These are phyloP conservation scores for Luzula sylvatica DNA, from an alignment of 176 grass and related monocot species.

Conservation along the genomic window DNA sequence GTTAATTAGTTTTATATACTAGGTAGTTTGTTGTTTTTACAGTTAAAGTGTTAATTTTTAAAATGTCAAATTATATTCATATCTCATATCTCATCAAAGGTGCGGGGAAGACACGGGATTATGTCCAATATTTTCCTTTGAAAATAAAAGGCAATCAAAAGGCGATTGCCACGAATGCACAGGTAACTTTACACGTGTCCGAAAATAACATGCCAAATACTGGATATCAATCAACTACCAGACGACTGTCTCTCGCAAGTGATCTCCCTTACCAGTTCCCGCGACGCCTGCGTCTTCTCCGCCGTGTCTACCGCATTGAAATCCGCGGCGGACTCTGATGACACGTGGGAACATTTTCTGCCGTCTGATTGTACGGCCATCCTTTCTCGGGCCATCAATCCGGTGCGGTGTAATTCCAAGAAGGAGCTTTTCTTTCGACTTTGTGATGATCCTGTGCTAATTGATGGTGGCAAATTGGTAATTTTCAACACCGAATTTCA, in stretches of 20 bases:
- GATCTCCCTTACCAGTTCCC: constrained; percentile 25
- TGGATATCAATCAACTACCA: constrained; percentile 23
- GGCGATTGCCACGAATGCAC: no score
- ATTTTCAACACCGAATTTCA: not conserved
- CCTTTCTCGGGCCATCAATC: constrained; percentile 13
- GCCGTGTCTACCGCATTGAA: constrained; percentile 21
- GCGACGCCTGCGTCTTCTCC: constrained; percentile 23
- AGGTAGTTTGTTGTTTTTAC: no score
- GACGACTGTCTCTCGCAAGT: constrained; percentile 26
- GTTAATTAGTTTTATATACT: no score
- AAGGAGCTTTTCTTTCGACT: constrained; percentile 31
- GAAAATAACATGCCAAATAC: no score
- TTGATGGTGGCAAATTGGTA: constrained; percentile 30
- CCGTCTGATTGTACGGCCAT: constrained; percentile 1
- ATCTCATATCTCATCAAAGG: no score
- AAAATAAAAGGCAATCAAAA: no score
- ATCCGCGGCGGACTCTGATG: constrained; percentile 28
- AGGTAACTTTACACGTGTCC: no score
- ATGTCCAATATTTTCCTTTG: no score
- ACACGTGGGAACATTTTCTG: constrained; percentile 29
- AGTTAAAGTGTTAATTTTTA: no score
- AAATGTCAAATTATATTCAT: no score
- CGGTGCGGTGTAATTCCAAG: constrained; percentile 4
- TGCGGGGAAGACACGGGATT: no score
- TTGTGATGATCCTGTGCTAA: constrained; percentile 27